Base-by-base conservation (phyloP, 2,329 filamentous ascomycete species). In the Fusarium xylarioides region DNA sequence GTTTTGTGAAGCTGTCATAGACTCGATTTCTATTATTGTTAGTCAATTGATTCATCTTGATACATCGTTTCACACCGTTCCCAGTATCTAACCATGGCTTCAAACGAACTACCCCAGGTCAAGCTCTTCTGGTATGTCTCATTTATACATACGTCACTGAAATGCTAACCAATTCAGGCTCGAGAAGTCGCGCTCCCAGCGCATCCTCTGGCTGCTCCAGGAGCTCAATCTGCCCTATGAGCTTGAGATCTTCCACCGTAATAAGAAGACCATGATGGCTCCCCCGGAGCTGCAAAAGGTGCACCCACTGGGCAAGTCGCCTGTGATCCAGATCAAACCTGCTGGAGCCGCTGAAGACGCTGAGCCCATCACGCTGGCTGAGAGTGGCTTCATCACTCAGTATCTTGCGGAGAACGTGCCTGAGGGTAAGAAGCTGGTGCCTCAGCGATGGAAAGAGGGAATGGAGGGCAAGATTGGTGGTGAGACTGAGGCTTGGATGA, bases 281-380 rank as follows among this genome's bases (percentile, higher is more conserved):
- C 93, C 94, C 7, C 85, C 90, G 0, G 92, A 93, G 77, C 87
- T 98, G 50, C 91, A 92, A 78, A 86, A 93, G 71, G 83, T 97
- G 42, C 94, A 97, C 78, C 92, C 94, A 0, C 86, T 98, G 8
- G 95, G 95, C 70, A 97, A 97, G 81, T 95, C 94, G 4, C 95
- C 95, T 1, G 84, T 95, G 46, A 84, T 98, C 73, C 89, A 88
- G 14, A 85, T 98, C 75, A 83, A 82, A n/a, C 80, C 84, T 1
- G 75, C 83, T 1, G 82, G 80, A 28, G 78, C 77, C 7, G 73
- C 69, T 26, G 65, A 53, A 43, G 44, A 42, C 19, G 54, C 69
- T n/a, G 80, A 87, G 73, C 84, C 87, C 5, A 77, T 89, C 16
- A 88, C 95, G 1, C 84, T 98, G 52, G 93, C 94, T 15, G 95